phyloP scores from a whole-genome alignment of 331 rosid species.

The Dryas integrifolia region DNA sequence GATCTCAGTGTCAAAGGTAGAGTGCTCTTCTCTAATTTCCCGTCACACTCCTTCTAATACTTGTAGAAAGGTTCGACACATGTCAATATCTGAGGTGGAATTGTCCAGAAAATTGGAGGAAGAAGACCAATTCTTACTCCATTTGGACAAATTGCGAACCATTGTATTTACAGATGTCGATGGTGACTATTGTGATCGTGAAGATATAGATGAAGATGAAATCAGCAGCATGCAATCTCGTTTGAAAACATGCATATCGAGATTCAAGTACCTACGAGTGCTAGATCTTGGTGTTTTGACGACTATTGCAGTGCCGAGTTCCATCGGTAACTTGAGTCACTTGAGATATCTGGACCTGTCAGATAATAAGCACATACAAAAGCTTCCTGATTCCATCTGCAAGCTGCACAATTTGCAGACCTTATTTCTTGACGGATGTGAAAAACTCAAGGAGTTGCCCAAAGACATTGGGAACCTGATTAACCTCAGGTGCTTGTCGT shows the following conservation, averaged over 20 bases:
- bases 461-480: constrained; percentile 3
- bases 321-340: constrained; percentile 3
- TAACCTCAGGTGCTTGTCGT: not conserved
- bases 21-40: not conserved
- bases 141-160: not conserved
- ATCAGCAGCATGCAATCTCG: not conserved
- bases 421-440: not conserved
- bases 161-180: not conserved
- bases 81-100: not conserved
- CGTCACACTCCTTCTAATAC: not conserved
- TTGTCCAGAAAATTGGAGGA: not conserved
- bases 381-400: constrained; percentile 13
- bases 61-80: not conserved
- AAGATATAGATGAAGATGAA: not conserved
- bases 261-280: not conserved
- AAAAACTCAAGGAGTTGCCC: not conserved
- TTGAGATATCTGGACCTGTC: constrained; percentile 20
- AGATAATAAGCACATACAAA: not conserved
- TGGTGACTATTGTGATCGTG: not conserved
- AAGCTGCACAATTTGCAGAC: constrained; percentile 6
- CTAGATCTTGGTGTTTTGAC: not conserved
- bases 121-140: not conserved
- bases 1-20: not conserved
- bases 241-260: not conserved
- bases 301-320: not conserved